Evolutionary conservation across 371 early-diverging fungal species (phyloP).

Genomic region (Enterospora canceri): DNA sequence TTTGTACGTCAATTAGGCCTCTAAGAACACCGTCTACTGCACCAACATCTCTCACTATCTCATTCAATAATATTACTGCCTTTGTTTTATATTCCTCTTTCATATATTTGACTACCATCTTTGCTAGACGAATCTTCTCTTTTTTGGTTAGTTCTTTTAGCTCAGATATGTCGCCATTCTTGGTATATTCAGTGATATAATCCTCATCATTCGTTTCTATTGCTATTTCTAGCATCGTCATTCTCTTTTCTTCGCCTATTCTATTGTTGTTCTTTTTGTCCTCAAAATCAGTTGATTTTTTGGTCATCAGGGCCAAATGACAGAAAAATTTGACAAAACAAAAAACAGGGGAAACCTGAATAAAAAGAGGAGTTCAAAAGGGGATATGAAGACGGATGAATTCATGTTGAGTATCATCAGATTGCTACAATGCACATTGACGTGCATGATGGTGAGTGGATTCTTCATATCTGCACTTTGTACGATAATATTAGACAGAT

Average conservation of each 20-base stretch:
- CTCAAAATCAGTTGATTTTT: background rate
- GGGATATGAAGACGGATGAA: background rate
- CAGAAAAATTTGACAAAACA: background rate
- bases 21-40: constrained; percentile 6
- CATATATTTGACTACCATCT: constrained; percentile 30
- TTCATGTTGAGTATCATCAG: background rate
- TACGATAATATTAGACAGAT: background rate
- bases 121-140: constrained; percentile 11
- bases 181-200: constrained; percentile 13
- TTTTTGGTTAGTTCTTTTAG: constrained; percentile 1
- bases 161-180: background rate
- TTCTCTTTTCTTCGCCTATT: background rate
- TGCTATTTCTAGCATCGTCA: background rate
- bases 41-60: constrained; percentile 9
- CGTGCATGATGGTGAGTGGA: background rate
- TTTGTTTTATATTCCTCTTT: constrained; percentile 11
- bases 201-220: constrained; percentile 6
- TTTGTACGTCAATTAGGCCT: constrained; percentile 15
- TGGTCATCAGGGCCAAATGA: background rate
- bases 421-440: background rate
- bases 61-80: constrained; percentile 24
- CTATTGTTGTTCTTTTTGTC: background rate
- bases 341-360: too few relatives aligned
- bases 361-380: background rate
- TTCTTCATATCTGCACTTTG: background rate